Percentiles rank a stretch among this genome's conserved stretches.
Evolutionary conservation across 768 basidiomycete genomes (phyloP).

Genomic region (Dentipellis fragilis): DNA sequence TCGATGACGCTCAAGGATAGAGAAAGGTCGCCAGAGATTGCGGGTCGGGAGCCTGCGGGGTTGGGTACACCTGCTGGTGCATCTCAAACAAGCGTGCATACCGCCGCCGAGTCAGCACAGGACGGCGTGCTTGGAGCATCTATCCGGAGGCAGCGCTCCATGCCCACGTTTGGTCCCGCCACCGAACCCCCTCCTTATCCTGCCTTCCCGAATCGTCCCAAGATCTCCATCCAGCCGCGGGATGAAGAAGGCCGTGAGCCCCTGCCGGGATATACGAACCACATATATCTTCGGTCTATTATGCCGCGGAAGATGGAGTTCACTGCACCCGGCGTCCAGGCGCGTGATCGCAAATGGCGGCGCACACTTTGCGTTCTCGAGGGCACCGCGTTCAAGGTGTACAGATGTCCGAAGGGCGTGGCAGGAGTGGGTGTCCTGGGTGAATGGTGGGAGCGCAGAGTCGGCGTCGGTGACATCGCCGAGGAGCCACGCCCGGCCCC

Average conservation of each 20-base stretch:
- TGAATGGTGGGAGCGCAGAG: conserved; percentile 71
- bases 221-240: conserved; percentile 30
- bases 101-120: not conserved
- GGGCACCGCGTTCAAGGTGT: conserved; percentile 82
- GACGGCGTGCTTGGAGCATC: conserved; percentile 22
- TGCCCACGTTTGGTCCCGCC: conserved; percentile 55
- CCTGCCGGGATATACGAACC: conserved; percentile 76
- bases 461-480: conserved; percentile 61
- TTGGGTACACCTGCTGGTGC: not conserved
- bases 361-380: conserved; percentile 81
- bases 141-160: conserved; percentile 52
- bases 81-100: not conserved
- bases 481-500: conserved; percentile 14
- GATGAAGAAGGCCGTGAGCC: conserved; percentile 82
- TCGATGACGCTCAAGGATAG: conserved; percentile 3
- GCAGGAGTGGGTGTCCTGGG: conserved; percentile 39
- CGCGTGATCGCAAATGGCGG: conserved; percentile 88
- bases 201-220: conserved; percentile 17
- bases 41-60: conserved; percentile 1
- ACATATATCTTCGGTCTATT: conserved; percentile 67
- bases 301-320: conserved; percentile 96
- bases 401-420: conserved; percentile 40
- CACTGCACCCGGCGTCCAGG: conserved; percentile 69
- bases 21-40: conserved; percentile 2
- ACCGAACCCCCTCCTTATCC: conserved; percentile 65